Evolutionary conservation across 768 basidiomycete species (phyloP).

Genomic region (Agrocybe praecox): DNA sequence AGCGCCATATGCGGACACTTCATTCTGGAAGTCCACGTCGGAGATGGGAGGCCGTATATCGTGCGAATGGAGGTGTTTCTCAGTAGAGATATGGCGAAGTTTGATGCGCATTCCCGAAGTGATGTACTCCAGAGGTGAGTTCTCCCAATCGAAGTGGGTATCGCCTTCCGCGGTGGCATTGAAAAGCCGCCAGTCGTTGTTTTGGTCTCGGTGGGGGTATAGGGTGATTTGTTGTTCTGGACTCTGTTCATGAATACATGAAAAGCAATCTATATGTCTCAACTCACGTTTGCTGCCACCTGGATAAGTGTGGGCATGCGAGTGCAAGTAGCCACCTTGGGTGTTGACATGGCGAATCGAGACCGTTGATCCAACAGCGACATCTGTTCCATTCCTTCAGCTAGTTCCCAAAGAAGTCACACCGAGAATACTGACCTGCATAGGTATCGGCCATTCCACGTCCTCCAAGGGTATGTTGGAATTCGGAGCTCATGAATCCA

Average conservation of each 20-base stretch:
- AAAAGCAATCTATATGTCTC: not conserved
- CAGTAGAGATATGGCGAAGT: constrained; percentile 76
- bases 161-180: constrained; percentile 64
- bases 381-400: constrained; percentile 47
- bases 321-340: constrained; percentile 98
- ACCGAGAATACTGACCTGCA: constrained; percentile 54
- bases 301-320: constrained; percentile 89
- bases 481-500: constrained; percentile 99
- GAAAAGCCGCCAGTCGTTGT: constrained; percentile 89
- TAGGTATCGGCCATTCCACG: constrained; percentile 92
- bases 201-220: constrained; percentile 98
- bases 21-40: constrained; percentile 99
- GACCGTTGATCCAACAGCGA: constrained; percentile 82
- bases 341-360: constrained; percentile 92
- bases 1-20: constrained; percentile 94
- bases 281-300: constrained; percentile 81
- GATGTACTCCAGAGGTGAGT: constrained; percentile 63
- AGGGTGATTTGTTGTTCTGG: constrained; percentile 97
- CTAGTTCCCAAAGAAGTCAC: not conserved
- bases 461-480: constrained; percentile 93
- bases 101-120: constrained; percentile 71
- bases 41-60: constrained; percentile 93
- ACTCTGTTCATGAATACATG: not conserved
- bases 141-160: constrained; percentile 44
- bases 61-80: constrained; percentile 92